Conservation (phyloP, 1,284 basidiomycete genomes). For the Ceratobasidium sp. region DNA sequence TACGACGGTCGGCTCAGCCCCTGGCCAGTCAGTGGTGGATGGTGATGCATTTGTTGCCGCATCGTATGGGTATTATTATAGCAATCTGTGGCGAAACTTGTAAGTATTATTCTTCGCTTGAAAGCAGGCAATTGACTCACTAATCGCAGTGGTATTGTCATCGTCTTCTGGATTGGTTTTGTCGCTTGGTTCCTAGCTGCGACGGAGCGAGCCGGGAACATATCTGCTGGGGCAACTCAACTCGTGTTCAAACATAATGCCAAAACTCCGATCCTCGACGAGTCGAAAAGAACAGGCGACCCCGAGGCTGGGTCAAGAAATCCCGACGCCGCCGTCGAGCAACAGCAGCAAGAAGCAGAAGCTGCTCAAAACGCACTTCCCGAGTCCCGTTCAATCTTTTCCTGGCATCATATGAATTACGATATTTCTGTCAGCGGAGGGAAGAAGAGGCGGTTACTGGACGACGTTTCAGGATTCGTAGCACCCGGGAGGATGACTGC, state of each 20-base stretch:
- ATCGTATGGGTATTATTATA: slow-evolving; percentile 68
- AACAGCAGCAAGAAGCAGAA: slow-evolving; percentile 5
- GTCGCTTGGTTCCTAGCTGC: slow-evolving; percentile 59
- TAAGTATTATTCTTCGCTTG: slow-evolving; percentile 50
- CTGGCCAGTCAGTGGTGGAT: slow-evolving; percentile 57
- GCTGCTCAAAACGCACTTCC: not conserved
- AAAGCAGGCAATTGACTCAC: not conserved
- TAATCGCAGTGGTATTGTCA: slow-evolving; percentile 58
- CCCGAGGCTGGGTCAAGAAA: not conserved
- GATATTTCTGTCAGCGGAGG: slow-evolving; percentile 66
- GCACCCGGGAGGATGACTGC: slow-evolving; percentile 79
- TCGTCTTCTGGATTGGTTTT: slow-evolving; percentile 61
- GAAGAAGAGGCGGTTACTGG: slow-evolving; percentile 66
- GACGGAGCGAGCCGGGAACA: slow-evolving; percentile 52
- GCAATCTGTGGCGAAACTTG: slow-evolving; percentile 67
- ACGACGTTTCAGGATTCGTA: slow-evolving; percentile 85
- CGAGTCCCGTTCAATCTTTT: slow-evolving; percentile 54
- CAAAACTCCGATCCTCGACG: not conserved
- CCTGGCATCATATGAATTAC: slow-evolving; percentile 70
- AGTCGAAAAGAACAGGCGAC: not conserved
- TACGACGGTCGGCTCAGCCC: slow-evolving; percentile 61
- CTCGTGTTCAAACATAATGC: slow-evolving; percentile 1
- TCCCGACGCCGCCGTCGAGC: not conserved
- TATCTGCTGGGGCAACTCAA: not conserved
- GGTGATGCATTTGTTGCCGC: slow-evolving; percentile 63